These are phyloP conservation scores for Vigna angularis DNA, from an alignment of 306 rosid species.

Conservation along the genomic window DNA sequence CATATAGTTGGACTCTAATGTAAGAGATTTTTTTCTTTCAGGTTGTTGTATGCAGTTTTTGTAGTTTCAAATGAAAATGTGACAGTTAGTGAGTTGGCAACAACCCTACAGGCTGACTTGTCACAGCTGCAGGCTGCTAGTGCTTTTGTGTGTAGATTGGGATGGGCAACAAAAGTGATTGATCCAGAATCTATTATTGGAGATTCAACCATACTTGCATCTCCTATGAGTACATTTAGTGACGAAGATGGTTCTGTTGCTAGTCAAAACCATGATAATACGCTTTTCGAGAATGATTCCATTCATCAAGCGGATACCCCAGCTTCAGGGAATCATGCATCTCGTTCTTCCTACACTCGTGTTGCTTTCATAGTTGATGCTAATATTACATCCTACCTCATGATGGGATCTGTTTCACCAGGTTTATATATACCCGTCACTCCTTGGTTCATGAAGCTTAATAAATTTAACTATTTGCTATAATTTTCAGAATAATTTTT, in stretches of 20 bases:
- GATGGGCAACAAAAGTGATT: slow-evolving; percentile 91
- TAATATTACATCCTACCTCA: slow-evolving; percentile 94
- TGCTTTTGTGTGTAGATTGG: slow-evolving; percentile 83
- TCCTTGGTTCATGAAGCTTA: slow-evolving; percentile 22
- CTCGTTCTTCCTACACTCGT: slow-evolving; percentile 64
- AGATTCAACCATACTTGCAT: slow-evolving; percentile 57
- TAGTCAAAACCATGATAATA: slow-evolving; percentile 59
- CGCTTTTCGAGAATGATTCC: slow-evolving; percentile 62
- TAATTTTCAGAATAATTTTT: not conserved
- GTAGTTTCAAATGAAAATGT: slow-evolving; percentile 96
- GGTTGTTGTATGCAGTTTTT: slow-evolving; percentile 96
- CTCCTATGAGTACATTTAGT: slow-evolving; percentile 64
- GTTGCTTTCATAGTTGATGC: slow-evolving; percentile 97
- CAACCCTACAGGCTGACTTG: slow-evolving; percentile 89
- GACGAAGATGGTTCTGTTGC: slow-evolving; percentile 70
- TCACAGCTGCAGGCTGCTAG: slow-evolving; percentile 92
- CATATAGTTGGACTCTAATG: slow-evolving; percentile 40
- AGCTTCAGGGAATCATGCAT: slow-evolving; percentile 61
- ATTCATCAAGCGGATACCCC: slow-evolving; percentile 66
- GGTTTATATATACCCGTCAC: slow-evolving; percentile 64
- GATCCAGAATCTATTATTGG: slow-evolving; percentile 80
- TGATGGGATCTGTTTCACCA: slow-evolving; percentile 99
- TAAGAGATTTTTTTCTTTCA: slow-evolving; percentile 44
- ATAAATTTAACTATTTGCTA: slow-evolving; percentile 17
- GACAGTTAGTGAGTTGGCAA: slow-evolving; percentile 87